Base-by-base conservation (phyloP, 371 early-diverging fungal genomes). In the Gilbertella persicaria region DNA sequence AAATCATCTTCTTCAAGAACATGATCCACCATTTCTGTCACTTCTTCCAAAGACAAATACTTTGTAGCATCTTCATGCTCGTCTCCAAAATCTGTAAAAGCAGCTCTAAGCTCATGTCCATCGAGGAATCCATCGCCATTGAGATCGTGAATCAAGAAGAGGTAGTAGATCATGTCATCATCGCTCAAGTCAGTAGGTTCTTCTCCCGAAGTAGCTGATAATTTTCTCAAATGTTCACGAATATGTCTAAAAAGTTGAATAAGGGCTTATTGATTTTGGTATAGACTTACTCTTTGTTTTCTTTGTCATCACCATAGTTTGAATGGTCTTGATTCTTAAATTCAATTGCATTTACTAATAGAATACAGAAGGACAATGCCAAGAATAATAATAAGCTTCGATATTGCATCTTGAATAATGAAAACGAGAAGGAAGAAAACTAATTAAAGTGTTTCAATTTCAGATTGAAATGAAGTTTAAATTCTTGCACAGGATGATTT, bases 61-160 rank as follows among this genome's bases (percentile, higher is more conserved):
- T 56, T 33, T 13, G 61, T 56, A 6, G 37, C 5, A 67, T 55
- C 8, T 66, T 62, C 66, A 37, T 62, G 66, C 28, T 51, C 58
- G 33, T 60, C 58, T 25, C 79, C 71, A 54, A 62, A 58, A 37
- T 64, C 73, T 5, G 75, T 72, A 43, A 85, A 87, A 1, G 87
- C 84, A 20, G 66, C 68, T 36, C 84, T 76, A 33, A 90, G 69
- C 62, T 90, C 90, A 55, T 87, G 85, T 1, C 90, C 79, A 35
- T 83, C 82, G 25, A 33, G 10, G 33, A 33, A 33, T 10, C 33
- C 33, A 41, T 69, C 70, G n/a, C 75, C 75, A 0, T 62, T 58
- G 38, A 78, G 29, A 20, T 58, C 45, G 5, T 55, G 55, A 10
- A 33, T 33, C 6, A 33, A 2, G 13, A 33, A 16, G 43, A 47